phyloP scores from a whole-genome alignment of 805 yeast species.

The Cyberlindnera meyerae region DNA sequence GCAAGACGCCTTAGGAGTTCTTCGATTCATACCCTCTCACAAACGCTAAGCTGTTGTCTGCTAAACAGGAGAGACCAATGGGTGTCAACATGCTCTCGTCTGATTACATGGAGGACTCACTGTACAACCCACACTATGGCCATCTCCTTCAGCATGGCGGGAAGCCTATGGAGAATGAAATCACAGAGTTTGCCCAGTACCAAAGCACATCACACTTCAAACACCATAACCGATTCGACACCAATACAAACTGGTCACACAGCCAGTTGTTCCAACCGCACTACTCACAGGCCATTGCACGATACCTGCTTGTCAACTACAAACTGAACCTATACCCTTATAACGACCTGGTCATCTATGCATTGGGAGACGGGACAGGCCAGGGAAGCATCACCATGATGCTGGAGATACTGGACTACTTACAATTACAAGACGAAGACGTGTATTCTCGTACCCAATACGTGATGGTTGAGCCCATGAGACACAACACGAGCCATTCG shows the following conservation, averaged over 20 bases:
- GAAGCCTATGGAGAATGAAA: conserved; percentile 62
- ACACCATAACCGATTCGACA: conserved; percentile 50
- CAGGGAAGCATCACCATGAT: too few relatives aligned
- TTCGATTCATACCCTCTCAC: conserved; percentile 21
- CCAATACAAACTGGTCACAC: conserved; percentile 80
- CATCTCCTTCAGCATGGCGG: conserved; percentile 76
- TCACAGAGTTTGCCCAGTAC: conserved; percentile 57
- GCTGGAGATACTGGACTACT: conserved; percentile 65
- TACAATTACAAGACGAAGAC: conserved; percentile 60
- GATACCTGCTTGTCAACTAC: conserved; percentile 69
- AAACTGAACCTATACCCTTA: conserved; percentile 65
- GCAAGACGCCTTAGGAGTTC: conserved; percentile 14
- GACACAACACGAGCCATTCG: too few relatives aligned
- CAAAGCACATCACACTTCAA: conserved; percentile 62
- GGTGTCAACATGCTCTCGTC: conserved; percentile 65
- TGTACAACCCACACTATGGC: conserved; percentile 79
- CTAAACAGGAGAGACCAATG: conserved; percentile 43
- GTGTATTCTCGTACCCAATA: conserved; percentile 66
- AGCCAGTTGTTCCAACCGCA: conserved; percentile 80
- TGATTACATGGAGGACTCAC: conserved; percentile 80
- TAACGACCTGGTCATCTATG: conserved; percentile 70
- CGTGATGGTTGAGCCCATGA: conserved; percentile 22
- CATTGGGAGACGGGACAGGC: conserved; percentile 92
- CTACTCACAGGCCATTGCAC: conserved; percentile 82
- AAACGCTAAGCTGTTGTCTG: conserved; percentile 22